A percentile compares a stretch with the other conserved stretches of the same genome.
Evolutionary conservation across 768 basidiomycete species (phyloP).

Genomic region (Kwoniella sp.): DNA sequence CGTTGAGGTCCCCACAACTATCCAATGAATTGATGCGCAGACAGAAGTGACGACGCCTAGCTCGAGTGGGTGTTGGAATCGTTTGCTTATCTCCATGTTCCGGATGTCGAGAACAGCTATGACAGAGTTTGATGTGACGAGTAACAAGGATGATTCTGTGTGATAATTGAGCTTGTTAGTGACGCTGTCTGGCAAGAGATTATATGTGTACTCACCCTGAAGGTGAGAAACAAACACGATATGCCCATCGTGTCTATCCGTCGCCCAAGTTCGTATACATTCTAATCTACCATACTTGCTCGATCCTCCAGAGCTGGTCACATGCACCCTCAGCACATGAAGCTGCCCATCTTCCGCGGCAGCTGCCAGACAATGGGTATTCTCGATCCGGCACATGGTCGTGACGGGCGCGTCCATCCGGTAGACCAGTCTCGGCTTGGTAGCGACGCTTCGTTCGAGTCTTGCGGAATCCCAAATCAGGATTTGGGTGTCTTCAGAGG

Average conservation of each 20-base stretch:
- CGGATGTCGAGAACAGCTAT: slow-evolving; percentile 80
- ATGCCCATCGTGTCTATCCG: slow-evolving; percentile 30
- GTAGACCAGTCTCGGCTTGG: slow-evolving; percentile 62
- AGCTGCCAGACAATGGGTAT: slow-evolving; percentile 49
- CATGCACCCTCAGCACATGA: slow-evolving; percentile 51
- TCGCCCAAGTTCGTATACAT: slow-evolving; percentile 39
- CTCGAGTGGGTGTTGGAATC: slow-evolving; percentile 80
- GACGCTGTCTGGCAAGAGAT: not conserved
- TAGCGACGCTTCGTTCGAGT: slow-evolving; percentile 91
- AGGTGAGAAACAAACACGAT: slow-evolving; percentile 35
- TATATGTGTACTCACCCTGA: slow-evolving; percentile 31
- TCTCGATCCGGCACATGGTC: slow-evolving; percentile 77
- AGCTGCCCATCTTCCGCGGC: slow-evolving; percentile 44
- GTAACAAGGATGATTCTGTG: slow-evolving; percentile 76
- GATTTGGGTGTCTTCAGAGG: slow-evolving; percentile 58
- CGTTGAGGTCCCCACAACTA: slow-evolving; percentile 80
- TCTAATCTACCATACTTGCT: slow-evolving; percentile 49
- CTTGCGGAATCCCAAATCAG: slow-evolving; percentile 68
- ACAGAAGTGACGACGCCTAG: slow-evolving; percentile 82
- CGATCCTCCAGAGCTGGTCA: slow-evolving; percentile 23
- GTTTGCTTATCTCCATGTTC: slow-evolving; percentile 74
- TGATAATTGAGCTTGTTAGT: slow-evolving; percentile 8
- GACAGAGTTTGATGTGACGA: slow-evolving; percentile 77
- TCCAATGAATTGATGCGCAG: slow-evolving; percentile 82
- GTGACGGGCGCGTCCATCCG: slow-evolving; percentile 69